Evolutionary conservation across 257 asterid species (phyloP).

Genomic region (Solanum tacnaense): DNA sequence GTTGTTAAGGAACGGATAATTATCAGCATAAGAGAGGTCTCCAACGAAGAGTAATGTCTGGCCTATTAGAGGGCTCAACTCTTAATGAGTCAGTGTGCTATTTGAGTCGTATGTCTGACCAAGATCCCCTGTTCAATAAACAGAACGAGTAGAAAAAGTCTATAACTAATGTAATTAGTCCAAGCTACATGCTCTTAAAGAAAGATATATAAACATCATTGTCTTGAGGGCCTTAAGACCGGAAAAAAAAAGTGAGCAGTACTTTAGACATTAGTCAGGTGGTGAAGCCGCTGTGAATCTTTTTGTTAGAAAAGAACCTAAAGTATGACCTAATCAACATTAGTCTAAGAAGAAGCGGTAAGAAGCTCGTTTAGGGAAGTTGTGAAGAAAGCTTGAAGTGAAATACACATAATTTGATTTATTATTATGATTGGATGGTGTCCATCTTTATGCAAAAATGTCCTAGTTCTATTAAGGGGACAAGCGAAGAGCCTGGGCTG

Average conservation of each 20-base stretch:
- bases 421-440: no score
- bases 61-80: constrained; percentile 40
- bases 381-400: no score
- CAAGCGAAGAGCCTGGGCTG: no score
- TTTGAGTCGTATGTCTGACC: constrained; percentile 61
- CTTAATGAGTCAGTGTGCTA: constrained; percentile 46
- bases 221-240: neutral
- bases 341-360: no score
- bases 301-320: no score
- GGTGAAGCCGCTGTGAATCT: no score
- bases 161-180: neutral
- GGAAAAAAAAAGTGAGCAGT: neutral
- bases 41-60: constrained; percentile 48
- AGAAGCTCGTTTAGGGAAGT: no score
- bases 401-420: no score
- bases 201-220: neutral
- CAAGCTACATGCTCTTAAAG: neutral
- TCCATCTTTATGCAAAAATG: no score
- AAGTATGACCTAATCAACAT: no score
- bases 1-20: constrained; percentile 48
- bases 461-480: no score
- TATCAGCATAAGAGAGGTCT: constrained; percentile 65
- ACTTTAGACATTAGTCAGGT: neutral
- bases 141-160: neutral
- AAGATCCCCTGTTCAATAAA: constrained; percentile 47